Base-by-base conservation (phyloP, 1,284 basidiomycete genomes). In the Anthracocystis panici-leucophaei region DNA sequence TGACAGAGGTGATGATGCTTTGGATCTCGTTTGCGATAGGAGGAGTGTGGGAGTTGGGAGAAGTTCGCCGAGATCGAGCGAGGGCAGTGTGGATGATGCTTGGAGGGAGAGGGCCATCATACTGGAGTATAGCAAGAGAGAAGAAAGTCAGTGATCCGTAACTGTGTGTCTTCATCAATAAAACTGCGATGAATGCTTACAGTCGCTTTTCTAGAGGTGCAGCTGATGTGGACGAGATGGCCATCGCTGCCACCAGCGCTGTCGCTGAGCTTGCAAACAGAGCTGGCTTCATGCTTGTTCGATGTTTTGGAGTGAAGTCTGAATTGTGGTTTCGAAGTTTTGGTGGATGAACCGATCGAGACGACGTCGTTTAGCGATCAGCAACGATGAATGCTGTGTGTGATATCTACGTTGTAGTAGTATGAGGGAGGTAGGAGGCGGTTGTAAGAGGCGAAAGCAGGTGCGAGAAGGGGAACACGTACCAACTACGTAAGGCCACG, bases 141-240 rank as follows among this genome's bases (percentile, higher is more conserved):
- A 21, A n/a, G 3, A 9, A 25, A 14, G 50, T 52, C 21, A 52
- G 35, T 35, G 12, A 38, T 38, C 35, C 35, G 14, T 14, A 14
- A 3, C 14, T 38, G 0, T 40, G 3, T 18, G 18, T 29, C 7
- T 29, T 6, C 7, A 27, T 12, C 45, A 12, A 25, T 14, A 16
- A 25, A 5, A 16, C 6, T 16, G 45, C 14, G 2, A 16, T 11
- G 20, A 7, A 44, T 57, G 49, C 68, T 71, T 62, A 71, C 65
- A 74, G 54, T 61, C 71, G 71, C 51, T 74, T 74, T 18, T 74
- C 57, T 9, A 74, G 33, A 29, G 71, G 71, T 10, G 56, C 57
- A 5, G 71, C 71, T 14, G 33, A 61, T 10, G 68, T 70, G 6
- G 57, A 50, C 4, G 68, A 61, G 31, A 61, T 51, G 21, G 68